phyloP scores from a whole-genome alignment of 1,284 basidiomycete genomes.

The Chalciporus sp. region DNA sequence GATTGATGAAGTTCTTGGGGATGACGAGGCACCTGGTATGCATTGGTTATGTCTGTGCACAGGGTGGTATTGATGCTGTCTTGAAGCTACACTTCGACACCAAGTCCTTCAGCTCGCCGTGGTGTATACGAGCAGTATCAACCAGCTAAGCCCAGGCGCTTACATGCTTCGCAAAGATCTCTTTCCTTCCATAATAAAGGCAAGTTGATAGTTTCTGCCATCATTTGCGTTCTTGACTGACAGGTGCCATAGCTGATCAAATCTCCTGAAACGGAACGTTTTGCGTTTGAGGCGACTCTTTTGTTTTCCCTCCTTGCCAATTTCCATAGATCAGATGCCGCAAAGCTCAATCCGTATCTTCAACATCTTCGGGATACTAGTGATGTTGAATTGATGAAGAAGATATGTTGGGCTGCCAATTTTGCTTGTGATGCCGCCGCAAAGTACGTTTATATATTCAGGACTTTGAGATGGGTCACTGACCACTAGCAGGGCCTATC shows the following conservation, averaged over 20 bases:
- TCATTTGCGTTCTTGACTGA: background rate
- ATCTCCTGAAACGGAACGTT: slow-evolving; percentile 52
- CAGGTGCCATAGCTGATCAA: slow-evolving; percentile 48
- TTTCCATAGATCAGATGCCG: slow-evolving; percentile 69
- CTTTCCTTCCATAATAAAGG: slow-evolving; percentile 54
- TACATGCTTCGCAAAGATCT: slow-evolving; percentile 65
- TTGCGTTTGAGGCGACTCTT: slow-evolving; percentile 58
- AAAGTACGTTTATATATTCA: slow-evolving; percentile 41
- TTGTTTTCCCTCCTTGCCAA: slow-evolving; percentile 61
- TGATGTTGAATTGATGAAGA: slow-evolving; percentile 54
- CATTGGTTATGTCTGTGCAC: background rate
- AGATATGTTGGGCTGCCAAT: slow-evolving; percentile 57
- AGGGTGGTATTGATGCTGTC: slow-evolving; percentile 3
- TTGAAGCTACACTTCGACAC: slow-evolving; percentile 51
- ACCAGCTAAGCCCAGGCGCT: slow-evolving; percentile 66
- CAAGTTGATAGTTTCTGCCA: slow-evolving; percentile 27
- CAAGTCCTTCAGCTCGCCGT: slow-evolving; percentile 57
- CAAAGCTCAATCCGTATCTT: slow-evolving; percentile 65
- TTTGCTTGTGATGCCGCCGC: slow-evolving; percentile 52
- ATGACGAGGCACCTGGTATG: slow-evolving; percentile 48
- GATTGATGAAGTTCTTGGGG: slow-evolving; percentile 47
- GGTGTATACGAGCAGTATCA: slow-evolving; percentile 56
- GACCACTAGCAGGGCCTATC: slow-evolving; percentile 49
- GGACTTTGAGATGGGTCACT: background rate
- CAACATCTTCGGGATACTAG: slow-evolving; percentile 48